Conservation (phyloP, 768 basidiomycete species). For the Mycena floridula region DNA sequence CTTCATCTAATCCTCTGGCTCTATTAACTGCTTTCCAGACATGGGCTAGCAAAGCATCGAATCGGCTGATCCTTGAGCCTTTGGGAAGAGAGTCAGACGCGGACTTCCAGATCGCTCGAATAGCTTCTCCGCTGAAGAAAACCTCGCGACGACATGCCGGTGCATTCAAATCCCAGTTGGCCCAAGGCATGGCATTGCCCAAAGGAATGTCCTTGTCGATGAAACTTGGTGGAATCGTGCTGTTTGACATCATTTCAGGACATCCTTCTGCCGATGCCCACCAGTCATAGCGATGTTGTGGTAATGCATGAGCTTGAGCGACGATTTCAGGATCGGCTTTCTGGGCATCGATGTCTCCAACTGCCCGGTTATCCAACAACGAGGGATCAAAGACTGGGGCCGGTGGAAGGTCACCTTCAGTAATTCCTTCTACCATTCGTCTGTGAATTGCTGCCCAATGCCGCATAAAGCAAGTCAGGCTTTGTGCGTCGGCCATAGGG, state of each 20-base stretch:
- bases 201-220: constrained; percentile 4
- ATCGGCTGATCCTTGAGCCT: constrained; percentile 18
- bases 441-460: constrained; percentile 27
- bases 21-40: constrained; percentile 28
- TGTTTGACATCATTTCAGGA: constrained; percentile 11
- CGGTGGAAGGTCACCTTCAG: constrained; percentile 3
- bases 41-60: constrained; percentile 30
- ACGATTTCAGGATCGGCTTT: constrained; percentile 17
- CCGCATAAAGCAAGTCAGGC: constrained; percentile 24
- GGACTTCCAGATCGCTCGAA: constrained; percentile 25
- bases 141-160: constrained; percentile 19
- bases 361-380: constrained; percentile 20
- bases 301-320: constrained; percentile 13
- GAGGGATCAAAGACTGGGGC: constrained; percentile 23
- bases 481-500: constrained; percentile 29
- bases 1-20: constrained; percentile 17
- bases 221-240: constrained; percentile 14
- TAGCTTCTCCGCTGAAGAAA: constrained; percentile 19
- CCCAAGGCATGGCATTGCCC: constrained; percentile 22
- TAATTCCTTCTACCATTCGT: constrained; percentile 6
- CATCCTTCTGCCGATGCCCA: constrained; percentile 20
- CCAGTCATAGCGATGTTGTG: constrained; percentile 24
- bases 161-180: constrained; percentile 19
- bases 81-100: constrained; percentile 6
- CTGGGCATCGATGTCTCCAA: constrained; percentile 23